Evolutionary conservation across 179 eudicot species (phyloP).

Genomic region (Nepenthes alata): DNA sequence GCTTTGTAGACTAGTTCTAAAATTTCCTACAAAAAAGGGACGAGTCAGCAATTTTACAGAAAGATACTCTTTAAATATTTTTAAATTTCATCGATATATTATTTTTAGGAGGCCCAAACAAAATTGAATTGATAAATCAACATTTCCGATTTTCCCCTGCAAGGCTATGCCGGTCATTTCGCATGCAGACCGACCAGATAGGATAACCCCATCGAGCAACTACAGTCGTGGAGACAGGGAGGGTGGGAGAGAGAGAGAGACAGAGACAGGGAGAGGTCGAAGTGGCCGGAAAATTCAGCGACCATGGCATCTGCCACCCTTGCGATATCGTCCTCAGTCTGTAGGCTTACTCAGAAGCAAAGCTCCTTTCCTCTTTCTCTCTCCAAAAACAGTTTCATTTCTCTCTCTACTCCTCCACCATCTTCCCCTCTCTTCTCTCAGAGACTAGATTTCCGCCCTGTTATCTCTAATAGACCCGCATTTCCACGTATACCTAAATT

Average conservation of each 20-base stretch:
- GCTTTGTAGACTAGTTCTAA: too few species aligned
- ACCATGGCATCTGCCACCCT: conserved; percentile 33
- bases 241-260: not conserved
- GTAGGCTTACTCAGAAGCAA: conserved; percentile 17
- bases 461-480: conserved; percentile 7
- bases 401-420: conserved; percentile 11
- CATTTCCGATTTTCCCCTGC: too few species aligned
- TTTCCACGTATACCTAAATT: conserved; percentile 19
- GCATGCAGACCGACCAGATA: too few species aligned
- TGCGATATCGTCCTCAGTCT: not conserved
- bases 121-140: too few species aligned
- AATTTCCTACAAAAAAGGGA: too few species aligned
- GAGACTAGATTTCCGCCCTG: conserved; percentile 16
- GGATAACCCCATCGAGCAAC: too few species aligned
- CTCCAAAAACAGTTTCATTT: conserved; percentile 19
- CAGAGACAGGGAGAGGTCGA: not conserved
- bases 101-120: too few species aligned
- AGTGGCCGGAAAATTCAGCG: conserved; percentile 1
- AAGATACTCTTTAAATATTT: too few species aligned
- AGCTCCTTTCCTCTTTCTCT: conserved; percentile 18
- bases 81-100: too few species aligned
- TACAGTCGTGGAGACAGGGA: too few species aligned
- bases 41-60: too few species aligned
- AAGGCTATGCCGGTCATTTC: too few species aligned
- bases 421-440: conserved; percentile 14